Percentiles rank a stretch among this genome's conserved stretches.
Evolutionary conservation across 2,329 filamentous ascomycete species (phyloP).

Genomic region (Alternaria dauci): DNA sequence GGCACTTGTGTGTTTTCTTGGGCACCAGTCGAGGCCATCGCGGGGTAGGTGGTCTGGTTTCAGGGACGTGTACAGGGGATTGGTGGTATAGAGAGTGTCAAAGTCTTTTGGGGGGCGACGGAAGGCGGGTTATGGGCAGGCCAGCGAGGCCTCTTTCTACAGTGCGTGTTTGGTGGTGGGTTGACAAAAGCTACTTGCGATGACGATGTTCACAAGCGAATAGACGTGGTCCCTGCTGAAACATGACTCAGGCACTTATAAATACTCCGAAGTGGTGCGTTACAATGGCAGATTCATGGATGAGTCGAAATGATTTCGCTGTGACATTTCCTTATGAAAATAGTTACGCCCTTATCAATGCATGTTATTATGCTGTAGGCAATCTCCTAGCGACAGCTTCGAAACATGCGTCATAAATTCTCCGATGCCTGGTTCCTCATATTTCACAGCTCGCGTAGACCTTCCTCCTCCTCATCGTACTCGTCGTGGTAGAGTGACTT

Average conservation of each 20-base stretch:
- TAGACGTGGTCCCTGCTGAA: conserved; percentile 21
- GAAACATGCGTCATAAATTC: background rate
- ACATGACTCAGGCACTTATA: conserved; percentile 22
- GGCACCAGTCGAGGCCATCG: conserved; percentile 44
- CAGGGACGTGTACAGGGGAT: conserved; percentile 7
- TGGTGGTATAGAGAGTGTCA: background rate
- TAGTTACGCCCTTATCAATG: background rate
- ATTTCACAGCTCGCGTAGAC: conserved; percentile 54
- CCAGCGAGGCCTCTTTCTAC: conserved; percentile 30
- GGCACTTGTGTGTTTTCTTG: conserved; percentile 36
- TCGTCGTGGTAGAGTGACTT: conserved; percentile 62
- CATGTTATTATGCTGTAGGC: background rate
- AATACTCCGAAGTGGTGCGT: conserved; percentile 15
- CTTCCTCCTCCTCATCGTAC: conserved; percentile 62
- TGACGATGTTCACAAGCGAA: conserved; percentile 44
- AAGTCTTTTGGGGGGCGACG: background rate
- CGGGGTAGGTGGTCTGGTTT: conserved; percentile 29
- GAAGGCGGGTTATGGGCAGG: conserved; percentile 11
- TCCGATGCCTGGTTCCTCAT: background rate
- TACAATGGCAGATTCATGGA: conserved; percentile 2
- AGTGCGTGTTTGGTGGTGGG: conserved; percentile 20
- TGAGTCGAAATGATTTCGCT: conserved; percentile 38
- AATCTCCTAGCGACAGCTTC: background rate
- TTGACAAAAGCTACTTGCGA: conserved; percentile 30
- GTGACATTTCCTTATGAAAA: background rate